phyloP scores from a whole-genome alignment of 2,329 filamentous ascomycete species.

The Pseudofabraea citricarpa region DNA sequence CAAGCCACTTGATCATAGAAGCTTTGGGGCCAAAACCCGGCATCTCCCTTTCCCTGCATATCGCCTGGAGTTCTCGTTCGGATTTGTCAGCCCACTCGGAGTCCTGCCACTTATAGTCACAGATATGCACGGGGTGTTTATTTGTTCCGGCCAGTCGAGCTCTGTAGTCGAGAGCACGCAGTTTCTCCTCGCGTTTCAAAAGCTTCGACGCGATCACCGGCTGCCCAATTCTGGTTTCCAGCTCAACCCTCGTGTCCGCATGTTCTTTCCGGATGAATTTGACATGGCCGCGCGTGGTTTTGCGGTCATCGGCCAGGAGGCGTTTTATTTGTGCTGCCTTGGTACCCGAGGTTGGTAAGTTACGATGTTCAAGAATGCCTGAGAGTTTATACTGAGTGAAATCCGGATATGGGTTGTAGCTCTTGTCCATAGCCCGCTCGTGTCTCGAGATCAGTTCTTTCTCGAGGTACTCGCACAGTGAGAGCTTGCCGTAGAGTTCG shows the following conservation, averaged over 20 bases:
- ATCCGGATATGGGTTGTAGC: background rate
- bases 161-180: background rate
- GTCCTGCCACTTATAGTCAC: slow-evolving; percentile 15
- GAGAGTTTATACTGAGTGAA: background rate
- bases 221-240: slow-evolving; percentile 13
- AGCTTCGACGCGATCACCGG: background rate
- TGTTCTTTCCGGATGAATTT: background rate
- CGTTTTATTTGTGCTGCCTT: background rate
- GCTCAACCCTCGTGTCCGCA: background rate
- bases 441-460: background rate
- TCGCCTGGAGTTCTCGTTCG: slow-evolving; percentile 9
- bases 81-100: slow-evolving; percentile 16
- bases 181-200: background rate
- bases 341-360: slow-evolving; percentile 3
- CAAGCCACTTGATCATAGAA: slow-evolving; percentile 16
- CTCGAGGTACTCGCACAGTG: background rate
- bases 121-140: background rate
- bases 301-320: slow-evolving; percentile 4
- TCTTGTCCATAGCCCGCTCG: background rate
- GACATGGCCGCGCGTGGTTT: background rate
- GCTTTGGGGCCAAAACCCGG: slow-evolving; percentile 12
- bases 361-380: background rate
- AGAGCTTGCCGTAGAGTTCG: background rate
- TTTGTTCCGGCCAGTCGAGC: background rate
- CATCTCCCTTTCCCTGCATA: slow-evolving; percentile 11